Base-by-base conservation (phyloP, 2,329 filamentous ascomycete genomes). In the Trichoderma atrobrunneum region DNA sequence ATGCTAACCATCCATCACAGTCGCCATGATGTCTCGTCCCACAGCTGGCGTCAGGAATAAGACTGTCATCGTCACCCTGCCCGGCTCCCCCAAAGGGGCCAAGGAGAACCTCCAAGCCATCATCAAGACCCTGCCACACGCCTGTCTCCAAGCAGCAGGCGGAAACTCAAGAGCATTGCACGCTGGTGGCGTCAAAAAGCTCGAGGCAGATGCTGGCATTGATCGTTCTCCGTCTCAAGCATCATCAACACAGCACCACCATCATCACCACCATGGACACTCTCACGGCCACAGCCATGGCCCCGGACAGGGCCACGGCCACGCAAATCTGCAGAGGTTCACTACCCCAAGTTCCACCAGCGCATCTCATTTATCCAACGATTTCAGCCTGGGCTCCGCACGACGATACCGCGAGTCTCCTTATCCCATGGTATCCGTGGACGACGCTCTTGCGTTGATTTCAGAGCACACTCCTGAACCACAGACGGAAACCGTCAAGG, bases 1-100 rank as follows among this genome's bases (percentile, higher is more conserved):
- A 21, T 30, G n/a, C 56, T 68, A n/a, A 68, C 54, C 26, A 21
- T 24, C 7, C 7, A 59, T 70, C 7, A 72, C 60, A 97, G 94
- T 99, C 83, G 96, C 96, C 59, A 91, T 97, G 85, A 99, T 99
- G 96, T 93, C 96, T 66, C 89, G 96, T 60, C 96, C 96, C 5
- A 93, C 97, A 14, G 96, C 96, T 26, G 96, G 96, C 3, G 90
- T 97, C 3, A 87, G 96, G 36, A 91, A 95, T 74, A 90, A 90
- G 73, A 91, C 93, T 1, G 82, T 99, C 67, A 92, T 99, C 28
- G 83, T 98, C 74, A 99, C 96, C 0, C 85, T 99, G 4, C 96
- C 96, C 0, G 96, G 96, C 1, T 98, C 95, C 0, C 96, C 96
- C 0, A 98, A 98, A 80, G 96, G 95, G 1, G 96, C 96, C 10